Percentiles rank a stretch among this genome's conserved stretches.
These are phyloP conservation scores for Penicillium verrucosum DNA, from an alignment of 2,329 filamentous ascomycete species.

Conservation along the genomic window DNA sequence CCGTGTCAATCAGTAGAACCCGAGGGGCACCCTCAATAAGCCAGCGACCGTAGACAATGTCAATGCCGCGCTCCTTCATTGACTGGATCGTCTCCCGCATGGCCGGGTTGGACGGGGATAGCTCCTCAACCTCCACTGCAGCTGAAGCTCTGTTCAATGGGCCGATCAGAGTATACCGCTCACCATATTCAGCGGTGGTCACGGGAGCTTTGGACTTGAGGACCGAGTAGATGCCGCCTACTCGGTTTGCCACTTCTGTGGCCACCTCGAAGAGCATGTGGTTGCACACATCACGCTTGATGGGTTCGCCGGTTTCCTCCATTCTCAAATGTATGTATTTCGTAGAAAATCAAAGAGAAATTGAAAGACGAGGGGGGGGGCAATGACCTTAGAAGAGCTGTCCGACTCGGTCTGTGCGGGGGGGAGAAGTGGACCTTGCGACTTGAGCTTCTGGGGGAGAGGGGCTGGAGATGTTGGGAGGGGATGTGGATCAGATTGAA, in stretches of 20 bases:
- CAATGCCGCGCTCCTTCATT: conserved; percentile 89
- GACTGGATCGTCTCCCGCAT: conserved; percentile 79
- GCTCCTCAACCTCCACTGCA: conserved; percentile 93
- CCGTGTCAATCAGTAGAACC: conserved; percentile 91
- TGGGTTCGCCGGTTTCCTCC: conserved; percentile 69
- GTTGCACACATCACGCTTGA: conserved; percentile 76
- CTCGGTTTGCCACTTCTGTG: conserved; percentile 95
- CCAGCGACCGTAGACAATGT: conserved; percentile 92
- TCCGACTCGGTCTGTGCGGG: conserved; percentile 27
- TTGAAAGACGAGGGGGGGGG: conserved; percentile 6
- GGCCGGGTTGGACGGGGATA: conserved; percentile 77
- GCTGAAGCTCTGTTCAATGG: conserved; percentile 90
- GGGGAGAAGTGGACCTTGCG: conserved; percentile 15
- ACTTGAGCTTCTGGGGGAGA: not conserved
- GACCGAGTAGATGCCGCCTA: conserved; percentile 98
- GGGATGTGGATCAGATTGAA: not conserved
- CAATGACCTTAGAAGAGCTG: conserved; percentile 16
- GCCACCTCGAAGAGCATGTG: conserved; percentile 96
- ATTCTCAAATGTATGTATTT: conserved; percentile 53
- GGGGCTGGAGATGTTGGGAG: not conserved
- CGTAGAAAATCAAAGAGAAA: conserved; percentile 5
- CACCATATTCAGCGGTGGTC: conserved; percentile 97
- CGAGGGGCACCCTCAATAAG: conserved; percentile 93
- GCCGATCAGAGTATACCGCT: conserved; percentile 91
- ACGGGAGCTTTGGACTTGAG: conserved; percentile 98